Evolutionary conservation across 192 early-diverging fungal genomes (phyloP).

Genomic region (Gonapodya sp.): DNA sequence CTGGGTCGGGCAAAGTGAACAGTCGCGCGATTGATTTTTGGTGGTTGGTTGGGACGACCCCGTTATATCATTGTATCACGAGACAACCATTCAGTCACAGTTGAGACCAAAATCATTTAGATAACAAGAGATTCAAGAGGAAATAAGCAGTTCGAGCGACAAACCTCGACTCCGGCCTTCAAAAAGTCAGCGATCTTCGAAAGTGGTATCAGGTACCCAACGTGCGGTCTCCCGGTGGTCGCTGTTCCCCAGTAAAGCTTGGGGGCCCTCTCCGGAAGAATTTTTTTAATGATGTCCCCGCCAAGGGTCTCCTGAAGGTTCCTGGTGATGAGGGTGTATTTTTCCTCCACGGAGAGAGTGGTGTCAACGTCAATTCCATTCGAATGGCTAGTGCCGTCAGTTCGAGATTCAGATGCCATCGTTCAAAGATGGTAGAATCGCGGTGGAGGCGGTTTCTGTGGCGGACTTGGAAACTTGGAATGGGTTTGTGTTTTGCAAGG

Average conservation of each 20-base stretch:
- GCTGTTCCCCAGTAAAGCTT: constrained; percentile 98
- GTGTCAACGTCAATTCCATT: constrained; percentile 2
- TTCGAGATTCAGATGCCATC: not conserved
- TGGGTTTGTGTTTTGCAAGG: too few relatives aligned
- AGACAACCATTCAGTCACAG: too few relatives aligned
- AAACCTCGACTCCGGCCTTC: constrained; percentile 75
- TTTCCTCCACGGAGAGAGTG: constrained; percentile 16
- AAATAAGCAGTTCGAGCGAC: constrained; percentile 13
- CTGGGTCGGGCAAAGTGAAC: constrained; percentile 32
- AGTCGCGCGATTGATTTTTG: not conserved
- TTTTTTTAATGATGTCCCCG: constrained; percentile 71
- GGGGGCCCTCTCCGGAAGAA: constrained; percentile 78
- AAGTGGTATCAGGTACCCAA: constrained; percentile 98
- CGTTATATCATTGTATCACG: constrained; percentile 7
- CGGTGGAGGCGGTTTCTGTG: too few relatives aligned
- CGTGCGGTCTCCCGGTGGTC: constrained; percentile 88
- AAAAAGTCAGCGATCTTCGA: constrained; percentile 96
- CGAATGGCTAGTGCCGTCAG: not conserved
- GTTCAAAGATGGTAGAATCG: not conserved
- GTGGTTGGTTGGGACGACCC: not conserved
- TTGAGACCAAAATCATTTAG: too few relatives aligned
- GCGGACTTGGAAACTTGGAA: too few relatives aligned
- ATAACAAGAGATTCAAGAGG: not conserved
- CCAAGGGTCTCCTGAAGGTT: constrained; percentile 92
- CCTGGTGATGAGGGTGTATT: constrained; percentile 73